Base-by-base conservation (phyloP, 495 filamentous ascomycete genomes). In the Tuber aestivum region DNA sequence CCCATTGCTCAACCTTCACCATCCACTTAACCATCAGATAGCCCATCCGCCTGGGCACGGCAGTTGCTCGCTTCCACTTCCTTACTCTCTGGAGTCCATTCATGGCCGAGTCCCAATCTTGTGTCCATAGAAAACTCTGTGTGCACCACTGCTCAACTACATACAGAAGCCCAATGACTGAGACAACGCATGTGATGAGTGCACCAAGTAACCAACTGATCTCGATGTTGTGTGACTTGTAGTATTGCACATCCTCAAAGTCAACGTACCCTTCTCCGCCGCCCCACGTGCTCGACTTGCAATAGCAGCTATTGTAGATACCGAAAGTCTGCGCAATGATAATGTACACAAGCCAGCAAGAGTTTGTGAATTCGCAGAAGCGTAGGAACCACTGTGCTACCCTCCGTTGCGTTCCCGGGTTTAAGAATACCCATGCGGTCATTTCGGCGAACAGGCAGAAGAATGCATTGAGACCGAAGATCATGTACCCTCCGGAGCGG, bases 401-500 rank as follows among this genome's bases (percentile, higher is more conserved):
- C 7, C 27, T 68, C 27, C 44, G 75, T 9, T 20, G 61, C 10
- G 1, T 23, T 3, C 56, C 41, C 37, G 41, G 32, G 2, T 16
- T 10, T 38, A 50, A 35, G 23, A 76, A 10, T 12, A 23, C 9
- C 78, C 73, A 79, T 20, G 41, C 32, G 14, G 68, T 4, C 9
- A 78, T 38, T 20, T 74, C 84, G 21, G 83, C 61, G 14, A 84
- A 10, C 44, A 87, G 80, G 18, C 83, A 75, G 2, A 69, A 71
- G 4, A 81, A 65, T 18, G 82, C 77, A 8, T 85, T 74, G 32
- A 84, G 40, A 2, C 82, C 74, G 74, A 85, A 88, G 21, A 87
- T 78, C 23, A 86, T 74, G 74, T 88, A 88, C 0, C 85, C 85
- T 2, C 86, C 86, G 56, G 84, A 86, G 37, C 87, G 83, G 74